These are phyloP conservation scores for Termitomyces sp. DNA, from an alignment of 768 basidiomycete species.

Conservation along the genomic window DNA sequence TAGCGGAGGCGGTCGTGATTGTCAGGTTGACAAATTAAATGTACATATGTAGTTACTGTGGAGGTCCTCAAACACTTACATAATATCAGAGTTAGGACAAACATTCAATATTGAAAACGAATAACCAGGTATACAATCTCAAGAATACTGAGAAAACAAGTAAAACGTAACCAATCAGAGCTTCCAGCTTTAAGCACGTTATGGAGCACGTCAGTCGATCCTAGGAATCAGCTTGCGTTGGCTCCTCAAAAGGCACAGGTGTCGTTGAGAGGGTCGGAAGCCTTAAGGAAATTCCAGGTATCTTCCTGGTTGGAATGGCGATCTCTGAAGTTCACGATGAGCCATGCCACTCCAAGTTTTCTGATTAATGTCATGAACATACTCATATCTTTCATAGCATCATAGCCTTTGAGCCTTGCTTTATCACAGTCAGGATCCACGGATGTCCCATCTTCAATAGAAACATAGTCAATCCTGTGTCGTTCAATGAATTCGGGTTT, in stretches of 20 bases:
- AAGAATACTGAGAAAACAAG: background rate
- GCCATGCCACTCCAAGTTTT: background rate
- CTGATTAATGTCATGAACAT: background rate
- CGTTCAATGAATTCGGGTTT: conserved; percentile 76
- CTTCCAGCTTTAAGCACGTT: background rate
- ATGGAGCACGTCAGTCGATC: background rate
- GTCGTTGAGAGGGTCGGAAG: background rate
- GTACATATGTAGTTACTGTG: background rate
- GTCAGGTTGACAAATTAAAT: background rate
- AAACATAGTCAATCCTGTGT: conserved; percentile 91
- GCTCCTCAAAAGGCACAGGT: background rate
- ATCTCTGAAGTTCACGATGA: conserved; percentile 3
- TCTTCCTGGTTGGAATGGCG: conserved; percentile 13
- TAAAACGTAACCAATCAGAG: background rate
- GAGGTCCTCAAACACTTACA: conserved; percentile 9
- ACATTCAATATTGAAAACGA: background rate
- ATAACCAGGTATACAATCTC: background rate
- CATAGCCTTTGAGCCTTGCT: conserved; percentile 13
- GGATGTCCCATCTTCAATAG: conserved; percentile 93
- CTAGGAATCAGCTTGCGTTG: conserved; percentile 2
- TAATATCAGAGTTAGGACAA: background rate
- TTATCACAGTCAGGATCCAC: conserved; percentile 60
- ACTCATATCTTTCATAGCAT: conserved; percentile 12
- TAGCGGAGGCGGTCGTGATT: background rate
- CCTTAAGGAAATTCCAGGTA: background rate